Base-by-base conservation (phyloP, 2,329 filamentous ascomycete species). In the Colletotrichum shisoi region DNA sequence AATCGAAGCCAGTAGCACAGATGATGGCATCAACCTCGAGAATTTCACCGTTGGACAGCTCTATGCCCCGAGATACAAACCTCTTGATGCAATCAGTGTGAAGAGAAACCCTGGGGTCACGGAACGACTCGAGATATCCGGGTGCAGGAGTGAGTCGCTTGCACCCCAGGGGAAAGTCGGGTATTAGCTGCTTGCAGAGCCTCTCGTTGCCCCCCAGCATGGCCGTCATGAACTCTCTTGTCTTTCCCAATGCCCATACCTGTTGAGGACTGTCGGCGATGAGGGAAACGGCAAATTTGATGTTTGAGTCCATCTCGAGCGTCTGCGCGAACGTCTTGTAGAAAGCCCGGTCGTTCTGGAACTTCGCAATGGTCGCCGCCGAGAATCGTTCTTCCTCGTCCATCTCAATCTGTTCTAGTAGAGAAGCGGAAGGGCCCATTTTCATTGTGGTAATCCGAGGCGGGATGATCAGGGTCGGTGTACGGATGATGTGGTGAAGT, bases 1-100 rank as follows among this genome's bases (percentile, higher is more conserved):
- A 81, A 70, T 87, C 81, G 71, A 86, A 87, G 1, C 85, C 84
- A 0, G 84, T 87, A n/a, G 85, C 85, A 67, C 84, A 86, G 54
- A 88, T 78, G 24, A 89, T 81, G 13, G 80, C 79, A 71, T 89
- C 87, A 15, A 85, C 80, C 40, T 83, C 77, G 58, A 84, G 73
- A n/a, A 82, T 74, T 42, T 80, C 72, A n/a, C 83, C 84, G 4
- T 80, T 80, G 1, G 76, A 77, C 39, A 86, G 76, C 72, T 82
- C 74, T 56, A 87, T 74, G 15, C 85, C 81, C n/a, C 79, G 78
- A 12, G 79, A 74, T 2, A 84, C 80, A 48, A 87, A 77, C 7
- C 74, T 72, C 39, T 76, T 76, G 45, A 87, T 84, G 1, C 74
- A 74, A 3, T 79, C 77, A 4, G 57, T 68, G 13, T 61, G 63